Percentiles rank a stretch among this genome's conserved stretches.
Evolutionary conservation across 495 filamentous ascomycete species (phyloP).

Genomic region (Letharia lupina): DNA sequence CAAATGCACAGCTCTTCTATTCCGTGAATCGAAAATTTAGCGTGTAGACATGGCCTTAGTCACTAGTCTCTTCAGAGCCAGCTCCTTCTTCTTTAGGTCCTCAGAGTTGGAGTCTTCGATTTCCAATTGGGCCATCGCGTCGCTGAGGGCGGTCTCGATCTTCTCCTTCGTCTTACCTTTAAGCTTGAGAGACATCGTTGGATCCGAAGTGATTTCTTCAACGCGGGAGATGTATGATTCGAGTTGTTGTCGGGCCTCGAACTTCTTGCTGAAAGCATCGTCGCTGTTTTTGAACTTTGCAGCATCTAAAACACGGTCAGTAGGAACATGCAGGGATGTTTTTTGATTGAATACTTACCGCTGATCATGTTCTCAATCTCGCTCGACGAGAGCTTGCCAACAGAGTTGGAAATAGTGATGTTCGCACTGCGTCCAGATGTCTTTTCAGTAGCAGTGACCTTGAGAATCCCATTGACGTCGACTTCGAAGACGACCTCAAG

Average conservation of each 20-base stretch:
- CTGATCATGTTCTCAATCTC: conserved; percentile 98
- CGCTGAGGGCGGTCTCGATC: conserved; percentile 87
- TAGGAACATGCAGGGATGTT: background rate
- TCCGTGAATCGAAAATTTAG: conserved; percentile 39
- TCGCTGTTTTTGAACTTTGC: conserved; percentile 98
- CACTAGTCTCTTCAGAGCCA: conserved; percentile 92
- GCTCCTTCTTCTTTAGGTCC: conserved; percentile 99
- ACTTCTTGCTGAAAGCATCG: conserved; percentile 97
- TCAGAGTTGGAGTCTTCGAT: conserved; percentile 82
- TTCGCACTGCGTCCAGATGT: conserved; percentile 95
- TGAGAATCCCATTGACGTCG: conserved; percentile 99
- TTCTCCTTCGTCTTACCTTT: conserved; percentile 99
- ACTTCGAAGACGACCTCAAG: conserved; percentile 99
- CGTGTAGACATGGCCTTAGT: conserved; percentile 94
- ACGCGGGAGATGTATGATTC: conserved; percentile 98
- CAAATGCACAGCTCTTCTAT: background rate
- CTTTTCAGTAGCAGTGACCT: conserved; percentile 99
- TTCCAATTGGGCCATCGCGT: conserved; percentile 81
- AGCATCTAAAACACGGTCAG: conserved; percentile 52
- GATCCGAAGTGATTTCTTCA: conserved; percentile 97
- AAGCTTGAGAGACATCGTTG: conserved; percentile 88
- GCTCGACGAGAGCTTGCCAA: conserved; percentile 88
- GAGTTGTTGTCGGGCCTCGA: conserved; percentile 96
- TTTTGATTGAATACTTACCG: conserved; percentile 43
- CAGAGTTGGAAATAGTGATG: conserved; percentile 99